Percentiles rank a stretch among this genome's conserved stretches.
Conservation (phyloP, 2,329 filamentous ascomycete genomes). For the Mycosphaerella sp. region DNA sequence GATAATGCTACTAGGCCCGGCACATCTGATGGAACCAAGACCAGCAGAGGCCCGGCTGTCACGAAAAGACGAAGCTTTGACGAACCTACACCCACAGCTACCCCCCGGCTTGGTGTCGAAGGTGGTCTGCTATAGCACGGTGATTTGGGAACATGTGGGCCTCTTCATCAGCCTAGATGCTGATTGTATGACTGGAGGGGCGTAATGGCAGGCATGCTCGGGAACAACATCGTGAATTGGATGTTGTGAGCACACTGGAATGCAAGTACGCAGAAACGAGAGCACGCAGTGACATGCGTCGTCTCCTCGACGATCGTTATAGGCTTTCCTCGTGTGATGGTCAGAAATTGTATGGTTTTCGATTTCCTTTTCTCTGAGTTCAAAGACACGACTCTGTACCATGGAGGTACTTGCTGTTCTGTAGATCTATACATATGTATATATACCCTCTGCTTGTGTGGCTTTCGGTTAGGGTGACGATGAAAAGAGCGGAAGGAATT, state of each 20-base stretch:
- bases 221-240: background rate
- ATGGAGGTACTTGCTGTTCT: background rate
- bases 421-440: background rate
- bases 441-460: background rate
- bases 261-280: background rate
- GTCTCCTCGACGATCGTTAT: slow-evolving; percentile 2
- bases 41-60: background rate
- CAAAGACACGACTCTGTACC: background rate
- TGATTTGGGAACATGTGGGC: background rate
- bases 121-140: background rate
- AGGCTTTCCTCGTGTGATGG: background rate
- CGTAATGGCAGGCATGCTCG: background rate
- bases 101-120: background rate
- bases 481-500: background rate
- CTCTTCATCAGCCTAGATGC: background rate
- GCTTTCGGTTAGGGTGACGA: background rate
- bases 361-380: background rate
- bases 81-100: slow-evolving; percentile 4
- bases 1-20: slow-evolving; percentile 19
- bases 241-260: background rate
- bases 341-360: background rate
- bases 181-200: background rate
- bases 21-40: slow-evolving; percentile 11
- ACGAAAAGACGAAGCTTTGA: background rate
- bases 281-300: background rate